Evolutionary conservation across 1,284 basidiomycete species (phyloP), one percentile per base, ranked within the genome.

Genomic region (Ustilago sp.): DNA sequence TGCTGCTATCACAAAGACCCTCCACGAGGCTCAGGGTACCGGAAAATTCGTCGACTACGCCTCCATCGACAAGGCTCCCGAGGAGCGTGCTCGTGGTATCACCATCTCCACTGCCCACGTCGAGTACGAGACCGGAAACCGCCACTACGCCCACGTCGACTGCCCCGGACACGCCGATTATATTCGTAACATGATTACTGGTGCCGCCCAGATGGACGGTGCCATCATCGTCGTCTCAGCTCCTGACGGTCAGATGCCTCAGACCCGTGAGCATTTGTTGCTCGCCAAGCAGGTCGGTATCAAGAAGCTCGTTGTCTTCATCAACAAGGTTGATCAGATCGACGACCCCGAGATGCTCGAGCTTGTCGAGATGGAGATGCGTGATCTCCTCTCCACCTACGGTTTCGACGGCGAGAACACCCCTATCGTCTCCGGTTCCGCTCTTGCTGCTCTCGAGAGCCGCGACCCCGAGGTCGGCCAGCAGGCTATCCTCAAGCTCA

Each of bases 361-460:
- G 89, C 92, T 99, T 68, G 97, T 99, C 76, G 97, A 99, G 85
- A 99, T 99, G 96, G 97, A 99, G 90, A 99, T 99, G 93, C 92
- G 97, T 67, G 97, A 99, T 86, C 89, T 99, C n/a, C 90, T 99
- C 54, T 89, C 91, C 32, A 92, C 92, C 34, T 88, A 88, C 83
- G 94, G 94, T 85, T 99, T 93, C 80, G 96, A 99, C 83, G 97
- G 97, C 71, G 97, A 99, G 87, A 90, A 92, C 84, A 98, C 97
- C 0, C 97, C 97, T 45, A 97, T 99, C 85, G 88, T 99, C 83
- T 94, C 94, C 91, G 97, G 97, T 63, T 96, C 95, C 41, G 97
- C 97, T 68, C 89, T 99, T 63, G 94, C 95, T 72, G 96, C 96
- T 63, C 90, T 99, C 73, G 94, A 99, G 85, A 92, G 93, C 90